Evolutionary conservation across 2,329 filamentous ascomycete species (phyloP).

Genomic region (Sporothrix brunneoviolacea): DNA sequence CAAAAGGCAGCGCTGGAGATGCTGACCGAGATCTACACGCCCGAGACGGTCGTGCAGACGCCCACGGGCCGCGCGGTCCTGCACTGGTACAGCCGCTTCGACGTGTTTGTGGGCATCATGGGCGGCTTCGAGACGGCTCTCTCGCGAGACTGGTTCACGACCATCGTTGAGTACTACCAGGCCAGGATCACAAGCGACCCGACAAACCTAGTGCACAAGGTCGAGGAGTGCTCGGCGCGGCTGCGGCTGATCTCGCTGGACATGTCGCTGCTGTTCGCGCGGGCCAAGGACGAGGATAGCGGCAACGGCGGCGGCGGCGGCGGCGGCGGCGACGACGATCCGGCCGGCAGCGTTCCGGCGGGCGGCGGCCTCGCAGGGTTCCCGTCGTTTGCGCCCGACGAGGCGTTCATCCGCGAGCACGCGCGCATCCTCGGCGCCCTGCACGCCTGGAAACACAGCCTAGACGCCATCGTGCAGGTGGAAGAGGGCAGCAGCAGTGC

Average conservation of each 20-base stretch:
- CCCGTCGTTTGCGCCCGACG: constrained; percentile 39
- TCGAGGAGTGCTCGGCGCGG: constrained; percentile 59
- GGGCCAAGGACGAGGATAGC: constrained; percentile 36
- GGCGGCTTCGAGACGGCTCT: constrained; percentile 70
- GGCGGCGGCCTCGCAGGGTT: not conserved
- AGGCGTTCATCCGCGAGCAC: constrained; percentile 61
- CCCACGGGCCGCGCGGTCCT: constrained; percentile 66
- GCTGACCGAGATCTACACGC: constrained; percentile 69
- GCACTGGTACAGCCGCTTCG: constrained; percentile 86
- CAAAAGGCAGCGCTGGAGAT: constrained; percentile 84
- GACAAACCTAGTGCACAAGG: constrained; percentile 55
- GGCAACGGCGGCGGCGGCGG: constrained; percentile 49
- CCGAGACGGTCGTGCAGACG: constrained; percentile 65
- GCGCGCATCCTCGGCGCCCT: constrained; percentile 42
- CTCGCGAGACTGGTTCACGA: constrained; percentile 69
- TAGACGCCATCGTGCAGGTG: constrained; percentile 12
- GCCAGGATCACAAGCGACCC: constrained; percentile 54
- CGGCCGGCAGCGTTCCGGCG: constrained; percentile 52
- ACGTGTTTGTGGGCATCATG: constrained; percentile 77
- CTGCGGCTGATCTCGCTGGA: constrained; percentile 71
- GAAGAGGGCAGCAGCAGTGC: too few species aligned
- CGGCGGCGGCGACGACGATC: constrained; percentile 56
- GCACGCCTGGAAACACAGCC: constrained; percentile 43
- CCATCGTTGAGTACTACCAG: constrained; percentile 56
- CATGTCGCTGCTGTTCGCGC: constrained; percentile 70